Base-by-base conservation (phyloP, 1,139 yeast species). In the Sugiyamaella neomexicana region DNA sequence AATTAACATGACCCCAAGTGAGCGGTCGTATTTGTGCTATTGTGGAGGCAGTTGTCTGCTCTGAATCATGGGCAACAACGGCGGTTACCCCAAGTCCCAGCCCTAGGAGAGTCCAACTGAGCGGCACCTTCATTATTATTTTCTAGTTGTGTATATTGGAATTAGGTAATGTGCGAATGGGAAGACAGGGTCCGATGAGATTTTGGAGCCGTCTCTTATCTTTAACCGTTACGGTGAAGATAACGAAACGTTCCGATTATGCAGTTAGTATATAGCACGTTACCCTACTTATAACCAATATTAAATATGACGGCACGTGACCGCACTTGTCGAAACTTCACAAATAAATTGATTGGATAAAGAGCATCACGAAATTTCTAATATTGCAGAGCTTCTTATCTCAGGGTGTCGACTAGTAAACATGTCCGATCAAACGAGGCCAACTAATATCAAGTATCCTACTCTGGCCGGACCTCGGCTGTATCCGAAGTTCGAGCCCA, bases 1-100 rank as follows among this genome's bases (percentile, higher is more conserved):
- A 86, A 72, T 93, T 93, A 52, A 91, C 59, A 58, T 85, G 80
- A 1, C 90, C 89, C 80, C 90, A 78, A 7, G 72, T 67, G 29
- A 89, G 65, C 27, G 42, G 46, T 32, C 52, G 17, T 12, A 47
- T 47, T 15, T 8, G 12, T 9, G 41, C 23, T 4, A n/a, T n/a
- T n/a, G 41, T 13, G 3, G 16, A 13, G 23, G 27, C 8, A n/a
- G n/a, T n/a, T n/a, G n/a, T n/a, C n/a, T n/a, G n/a, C n/a, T n/a
- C n/a, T n/a, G n/a, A n/a, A n/a, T n/a, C n/a, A n/a, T n/a, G n/a
- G n/a, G n/a, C n/a, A n/a, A n/a, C n/a, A 16, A n/a, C 43, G 13
- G 12, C 27, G 9, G 37, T 27, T 17, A 16, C 45, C 2, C 12
- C 36, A 5, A 34, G 12, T 34, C 38, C 38, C 15, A 34, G 38